Evolutionary conservation across 225 moss, liverwort and hornwort species (phyloP), one percentile per base, ranked within the genome.

Genomic region (Polytrichum commune): DNA sequence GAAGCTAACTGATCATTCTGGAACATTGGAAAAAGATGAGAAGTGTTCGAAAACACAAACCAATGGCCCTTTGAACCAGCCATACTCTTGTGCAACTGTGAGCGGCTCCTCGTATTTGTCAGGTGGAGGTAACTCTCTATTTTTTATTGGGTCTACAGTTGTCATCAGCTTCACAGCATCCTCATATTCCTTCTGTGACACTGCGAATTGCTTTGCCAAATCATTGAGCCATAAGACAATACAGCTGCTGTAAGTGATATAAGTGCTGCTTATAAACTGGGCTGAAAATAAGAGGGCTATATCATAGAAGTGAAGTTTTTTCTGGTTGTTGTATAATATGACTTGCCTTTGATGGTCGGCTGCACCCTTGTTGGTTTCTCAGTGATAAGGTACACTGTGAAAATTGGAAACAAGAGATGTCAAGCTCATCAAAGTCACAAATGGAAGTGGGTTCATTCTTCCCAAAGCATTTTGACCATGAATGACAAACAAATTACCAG

Each of bases 71-170:
- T 73, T 75, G 46, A 67, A 84, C 95, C 95, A 95, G 10, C 95
- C 93, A 64, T 89, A 88, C 0, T 93, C 95, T 18, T 95, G 88
- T 8, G 89, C 86, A 20, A 86, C 74, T 16, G 91, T 95, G 30
- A 86, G 54, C 0, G 93, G 95, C 1, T 91, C 19, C 18, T 95
- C 71, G 25, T 90, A 95, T 70, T 93, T 95, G 18, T 95, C 83
- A 0, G 82, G 77, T 28, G 95, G 95, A 24, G 84, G 1, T 23
- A 76, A 82, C 23, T 90, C 80, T 77, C 88, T 74, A 25, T 85
- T 46, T 67, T 93, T 95, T 54, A 93, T 85, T 4, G 91, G 92
- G 0, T 93, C 91, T 6, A 83, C 90, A 19, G 78, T 74, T 19
- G 86, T 85, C 74, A 95, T 78, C 72, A 86, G 68, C 55, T 74